phyloP scores from a whole-genome alignment of 2,329 filamentous ascomycete species.

The Pseudocercospora ulei region DNA sequence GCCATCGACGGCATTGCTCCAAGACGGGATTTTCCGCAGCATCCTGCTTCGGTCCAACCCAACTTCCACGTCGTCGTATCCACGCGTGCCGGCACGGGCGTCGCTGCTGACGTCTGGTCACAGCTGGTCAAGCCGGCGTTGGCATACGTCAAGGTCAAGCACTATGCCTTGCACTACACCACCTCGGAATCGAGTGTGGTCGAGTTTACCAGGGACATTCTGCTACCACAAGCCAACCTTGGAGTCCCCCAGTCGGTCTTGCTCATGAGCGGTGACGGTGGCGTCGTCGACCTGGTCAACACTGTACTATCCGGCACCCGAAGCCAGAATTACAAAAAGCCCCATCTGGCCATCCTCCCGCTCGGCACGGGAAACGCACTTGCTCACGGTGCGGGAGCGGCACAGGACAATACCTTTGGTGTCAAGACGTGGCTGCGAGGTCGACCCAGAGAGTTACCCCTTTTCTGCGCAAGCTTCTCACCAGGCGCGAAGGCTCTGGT shows the following conservation, averaged over 20 bases:
- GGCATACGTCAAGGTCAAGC: conserved; percentile 34
- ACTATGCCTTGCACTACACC: conserved; percentile 51
- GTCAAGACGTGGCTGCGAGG: conserved; percentile 35
- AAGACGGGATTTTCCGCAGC: conserved; percentile 17
- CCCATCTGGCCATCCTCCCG: conserved; percentile 47
- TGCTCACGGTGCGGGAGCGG: conserved; percentile 39
- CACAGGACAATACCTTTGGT: conserved; percentile 37
- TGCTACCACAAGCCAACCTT: conserved; percentile 44
- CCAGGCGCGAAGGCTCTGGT: conserved; percentile 38
- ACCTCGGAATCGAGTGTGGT: conserved; percentile 53
- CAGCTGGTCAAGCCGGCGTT: conserved; percentile 38
- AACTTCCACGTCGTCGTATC: conserved; percentile 41
- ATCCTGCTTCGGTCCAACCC: conserved; percentile 10
- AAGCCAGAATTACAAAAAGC: conserved; percentile 44
- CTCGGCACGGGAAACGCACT: conserved; percentile 43
- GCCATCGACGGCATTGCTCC: conserved; percentile 20
- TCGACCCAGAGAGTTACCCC: conserved; percentile 35
- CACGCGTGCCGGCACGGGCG: conserved; percentile 38
- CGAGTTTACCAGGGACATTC: conserved; percentile 48
- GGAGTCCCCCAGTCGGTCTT: conserved; percentile 53
- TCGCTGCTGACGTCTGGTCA: conserved; percentile 37
- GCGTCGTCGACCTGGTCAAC: conserved; percentile 73
- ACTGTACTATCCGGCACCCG: conserved; percentile 43
- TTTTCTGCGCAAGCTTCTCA: conserved; percentile 41
- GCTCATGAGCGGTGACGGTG: conserved; percentile 79